Percentiles rank a stretch among this genome's conserved stretches.
Evolutionary conservation across 1,139 yeast species (phyloP).

Genomic region (Arxiozyma slooffiae): DNA sequence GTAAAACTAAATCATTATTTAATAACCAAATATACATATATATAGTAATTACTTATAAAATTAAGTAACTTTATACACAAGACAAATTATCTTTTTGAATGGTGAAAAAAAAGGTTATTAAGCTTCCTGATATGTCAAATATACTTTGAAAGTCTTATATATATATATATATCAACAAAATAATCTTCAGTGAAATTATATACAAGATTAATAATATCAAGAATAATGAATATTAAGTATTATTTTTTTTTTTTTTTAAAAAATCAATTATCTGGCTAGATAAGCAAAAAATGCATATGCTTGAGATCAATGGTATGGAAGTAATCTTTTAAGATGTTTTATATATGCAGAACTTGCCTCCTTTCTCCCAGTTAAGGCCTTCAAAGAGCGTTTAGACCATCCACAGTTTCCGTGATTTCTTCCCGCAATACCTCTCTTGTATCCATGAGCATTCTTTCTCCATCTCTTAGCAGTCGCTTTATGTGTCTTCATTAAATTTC

Average conservation of each 20-base stretch:
- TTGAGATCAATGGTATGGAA: conserved; percentile 31
- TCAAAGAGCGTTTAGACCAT: conserved; percentile 58
- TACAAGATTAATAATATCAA: too few species aligned
- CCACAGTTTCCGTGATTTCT: conserved; percentile 92
- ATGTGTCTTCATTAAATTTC: conserved; percentile 35
- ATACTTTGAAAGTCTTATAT: too few species aligned
- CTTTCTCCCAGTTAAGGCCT: conserved; percentile 55
- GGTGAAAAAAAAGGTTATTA: too few species aligned
- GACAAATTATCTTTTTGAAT: neutral
- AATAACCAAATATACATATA: too few species aligned
- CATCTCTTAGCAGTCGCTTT: conserved; percentile 68
- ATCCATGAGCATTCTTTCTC: conserved; percentile 58
- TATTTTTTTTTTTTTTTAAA: too few species aligned
- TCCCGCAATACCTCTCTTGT: conserved; percentile 65
- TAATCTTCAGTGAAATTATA: neutral
- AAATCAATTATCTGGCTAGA: neutral
- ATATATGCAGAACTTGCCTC: conserved; percentile 41
- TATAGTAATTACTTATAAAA: too few species aligned
- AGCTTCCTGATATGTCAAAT: neutral
- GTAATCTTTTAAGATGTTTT: conserved; percentile 41
- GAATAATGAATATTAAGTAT: neutral
- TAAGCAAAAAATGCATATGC: neutral
- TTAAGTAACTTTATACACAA: neutral
- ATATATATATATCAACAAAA: too few species aligned
- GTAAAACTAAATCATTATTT: neutral